These are phyloP conservation scores for Pseudonitzschia multiseries DNA, from an alignment of 108 stramenopile species.

Conservation along the genomic window DNA sequence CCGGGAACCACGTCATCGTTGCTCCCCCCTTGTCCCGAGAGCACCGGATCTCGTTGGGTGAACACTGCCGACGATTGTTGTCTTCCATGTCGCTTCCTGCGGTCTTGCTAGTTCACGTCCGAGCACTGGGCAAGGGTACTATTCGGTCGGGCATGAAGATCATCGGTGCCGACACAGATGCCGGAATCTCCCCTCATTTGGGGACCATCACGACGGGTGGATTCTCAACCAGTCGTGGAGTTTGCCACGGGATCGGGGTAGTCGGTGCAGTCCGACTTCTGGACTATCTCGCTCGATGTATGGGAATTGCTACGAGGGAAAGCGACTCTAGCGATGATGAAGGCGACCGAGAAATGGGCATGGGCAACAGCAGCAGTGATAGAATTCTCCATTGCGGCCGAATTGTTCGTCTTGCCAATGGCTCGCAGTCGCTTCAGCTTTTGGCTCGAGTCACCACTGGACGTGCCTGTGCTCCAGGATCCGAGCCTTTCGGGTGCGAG, in stretches of 20 bases:
- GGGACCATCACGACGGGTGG: conserved; percentile 58
- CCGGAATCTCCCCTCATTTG: conserved; percentile 10
- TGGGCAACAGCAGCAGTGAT: neutral
- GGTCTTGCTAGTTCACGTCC: conserved; percentile 59
- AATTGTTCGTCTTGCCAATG: conserved; percentile 19
- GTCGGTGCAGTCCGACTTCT: conserved; percentile 63
- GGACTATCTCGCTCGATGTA: conserved; percentile 13
- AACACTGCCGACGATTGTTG: conserved; percentile 38
- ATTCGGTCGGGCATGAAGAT: conserved; percentile 36
- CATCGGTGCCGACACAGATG: neutral
- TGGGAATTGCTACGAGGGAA: neutral
- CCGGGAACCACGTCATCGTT: conserved; percentile 20
- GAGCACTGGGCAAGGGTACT: conserved; percentile 54
- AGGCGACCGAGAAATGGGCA: neutral
- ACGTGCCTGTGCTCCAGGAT: neutral
- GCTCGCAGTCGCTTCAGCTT: conserved; percentile 17
- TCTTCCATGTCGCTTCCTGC: conserved; percentile 73
- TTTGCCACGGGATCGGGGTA: conserved; percentile 66
- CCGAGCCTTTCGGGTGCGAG: neutral
- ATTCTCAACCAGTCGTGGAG: conserved; percentile 65
- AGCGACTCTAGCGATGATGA: neutral
- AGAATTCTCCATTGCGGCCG: conserved; percentile 15
- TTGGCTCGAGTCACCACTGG: neutral
- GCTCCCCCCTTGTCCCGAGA: conserved; percentile 45
- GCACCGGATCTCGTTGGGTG: conserved; percentile 29